Conservation (phyloP, 257 asterid species). For the Agastache rugosa region DNA sequence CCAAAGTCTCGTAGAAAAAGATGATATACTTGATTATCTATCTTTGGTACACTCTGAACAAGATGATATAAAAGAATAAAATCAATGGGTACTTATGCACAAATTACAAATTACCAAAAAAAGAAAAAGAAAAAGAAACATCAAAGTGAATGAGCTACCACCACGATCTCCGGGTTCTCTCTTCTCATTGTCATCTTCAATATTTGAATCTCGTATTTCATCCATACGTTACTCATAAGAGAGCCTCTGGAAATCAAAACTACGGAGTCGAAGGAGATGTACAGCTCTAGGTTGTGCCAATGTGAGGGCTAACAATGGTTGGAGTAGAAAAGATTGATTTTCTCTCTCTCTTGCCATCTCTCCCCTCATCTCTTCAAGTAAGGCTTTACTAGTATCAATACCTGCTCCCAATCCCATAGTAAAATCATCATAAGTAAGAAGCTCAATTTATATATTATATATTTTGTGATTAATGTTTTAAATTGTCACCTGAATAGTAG, state of each 20-base stretch:
- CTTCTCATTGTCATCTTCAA: neutral
- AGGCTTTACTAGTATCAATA: constrained; percentile 65
- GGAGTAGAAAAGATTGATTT: constrained; percentile 48
- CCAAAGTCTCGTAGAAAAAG: constrained; percentile 45
- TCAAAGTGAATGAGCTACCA: neutral
- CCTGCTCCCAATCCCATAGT: constrained; percentile 47
- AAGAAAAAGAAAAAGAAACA: neutral
- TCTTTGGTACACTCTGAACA: neutral
- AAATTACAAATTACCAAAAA: no score
- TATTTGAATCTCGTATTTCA: constrained; percentile 14
- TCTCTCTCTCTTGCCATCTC: constrained; percentile 55
- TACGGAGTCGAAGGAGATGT: constrained; percentile 49
- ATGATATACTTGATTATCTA: no score
- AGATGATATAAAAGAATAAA: neutral
- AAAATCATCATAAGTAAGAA: neutral
- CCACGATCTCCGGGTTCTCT: neutral
- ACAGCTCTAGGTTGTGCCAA: constrained; percentile 57
- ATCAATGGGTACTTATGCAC: neutral
- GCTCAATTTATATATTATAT: neutral
- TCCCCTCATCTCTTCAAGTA: constrained; percentile 60
- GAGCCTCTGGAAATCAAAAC: constrained; percentile 54
- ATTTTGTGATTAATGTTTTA: neutral
- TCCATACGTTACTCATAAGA: constrained; percentile 42
- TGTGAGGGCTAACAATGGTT: constrained; percentile 63
- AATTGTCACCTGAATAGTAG: constrained; percentile 67